A percentile compares a stretch with the other conserved stretches of the same genome.
These are phyloP conservation scores for Lichtheimia corymbifera DNA, from an alignment of 371 early-diverging fungal species.

Conservation along the genomic window DNA sequence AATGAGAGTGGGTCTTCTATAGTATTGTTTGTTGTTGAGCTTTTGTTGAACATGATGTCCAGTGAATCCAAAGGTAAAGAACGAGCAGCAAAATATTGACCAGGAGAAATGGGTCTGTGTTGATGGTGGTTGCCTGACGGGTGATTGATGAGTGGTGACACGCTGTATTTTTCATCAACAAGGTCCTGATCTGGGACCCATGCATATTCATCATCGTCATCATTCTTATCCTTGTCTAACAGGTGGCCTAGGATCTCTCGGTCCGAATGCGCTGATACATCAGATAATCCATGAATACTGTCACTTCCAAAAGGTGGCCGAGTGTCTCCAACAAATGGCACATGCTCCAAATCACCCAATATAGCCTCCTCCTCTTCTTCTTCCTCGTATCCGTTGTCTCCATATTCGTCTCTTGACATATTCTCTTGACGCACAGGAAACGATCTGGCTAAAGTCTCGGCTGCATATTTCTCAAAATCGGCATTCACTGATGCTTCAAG, in stretches of 20 bases:
- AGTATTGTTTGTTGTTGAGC: background rate
- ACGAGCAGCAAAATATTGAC: conserved; percentile 33
- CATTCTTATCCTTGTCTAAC: conserved; percentile 3
- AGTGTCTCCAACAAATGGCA: conserved; percentile 13
- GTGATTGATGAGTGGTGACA: conserved; percentile 18
- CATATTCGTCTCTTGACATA: background rate
- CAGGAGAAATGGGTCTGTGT: conserved; percentile 24
- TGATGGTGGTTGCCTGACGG: background rate
- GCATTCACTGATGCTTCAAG: conserved; percentile 27
- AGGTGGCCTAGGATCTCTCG: conserved; percentile 22
- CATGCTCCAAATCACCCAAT: conserved; percentile 12
- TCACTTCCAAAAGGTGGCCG: conserved; percentile 9
- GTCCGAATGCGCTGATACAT: conserved; percentile 26
- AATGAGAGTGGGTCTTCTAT: background rate
- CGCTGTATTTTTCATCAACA: conserved; percentile 24
- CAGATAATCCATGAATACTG: conserved; percentile 3
- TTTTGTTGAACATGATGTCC: conserved; percentile 16
- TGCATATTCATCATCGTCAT: background rate
- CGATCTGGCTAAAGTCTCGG: conserved; percentile 14
- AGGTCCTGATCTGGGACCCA: conserved; percentile 13
- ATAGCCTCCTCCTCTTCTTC: conserved; percentile 2
- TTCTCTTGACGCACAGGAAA: background rate
- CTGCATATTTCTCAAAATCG: conserved; percentile 23
- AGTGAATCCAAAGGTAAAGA: conserved; percentile 30
- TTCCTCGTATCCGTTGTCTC: background rate